Percentiles rank a stretch among this genome's conserved stretches.
Evolutionary conservation across 2,329 filamentous ascomycete genomes (phyloP).

Genomic region (Penicillium nordicum): DNA sequence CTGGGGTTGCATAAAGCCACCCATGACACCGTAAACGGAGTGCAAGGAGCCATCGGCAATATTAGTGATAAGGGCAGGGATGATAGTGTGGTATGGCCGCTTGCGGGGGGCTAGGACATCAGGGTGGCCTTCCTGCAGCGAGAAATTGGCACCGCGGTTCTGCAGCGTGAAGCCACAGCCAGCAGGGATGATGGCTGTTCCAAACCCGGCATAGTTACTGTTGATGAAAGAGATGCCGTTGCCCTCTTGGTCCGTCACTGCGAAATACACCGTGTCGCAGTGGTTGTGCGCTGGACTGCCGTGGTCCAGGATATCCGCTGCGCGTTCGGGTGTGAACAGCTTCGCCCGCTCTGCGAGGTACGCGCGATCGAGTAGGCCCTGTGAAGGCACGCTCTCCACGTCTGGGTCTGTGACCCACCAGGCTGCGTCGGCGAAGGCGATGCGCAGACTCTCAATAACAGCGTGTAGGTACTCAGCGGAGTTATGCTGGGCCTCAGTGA

Average conservation of each 20-base stretch:
- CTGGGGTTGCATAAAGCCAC: constrained; percentile 97
- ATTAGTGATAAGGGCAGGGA: constrained; percentile 86
- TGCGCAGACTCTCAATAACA: constrained; percentile 79
- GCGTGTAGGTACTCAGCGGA: constrained; percentile 76
- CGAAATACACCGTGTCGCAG: constrained; percentile 94
- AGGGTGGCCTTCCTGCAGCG: constrained; percentile 65
- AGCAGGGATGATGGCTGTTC: constrained; percentile 77
- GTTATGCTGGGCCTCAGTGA: constrained; percentile 70
- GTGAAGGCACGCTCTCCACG: constrained; percentile 59
- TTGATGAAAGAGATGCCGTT: constrained; percentile 98
- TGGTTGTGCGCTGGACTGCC: constrained; percentile 81
- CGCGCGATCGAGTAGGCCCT: constrained; percentile 64
- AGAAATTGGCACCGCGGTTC: constrained; percentile 87
- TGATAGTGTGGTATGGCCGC: constrained; percentile 95
- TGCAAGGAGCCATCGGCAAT: constrained; percentile 69
- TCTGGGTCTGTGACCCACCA: constrained; percentile 91
- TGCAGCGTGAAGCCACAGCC: constrained; percentile 92
- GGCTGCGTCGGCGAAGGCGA: constrained; percentile 82
- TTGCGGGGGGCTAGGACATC: constrained; percentile 79
- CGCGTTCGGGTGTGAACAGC: constrained; percentile 57
- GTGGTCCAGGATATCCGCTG: constrained; percentile 56
- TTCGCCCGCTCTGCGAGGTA: constrained; percentile 71
- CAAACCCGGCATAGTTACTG: constrained; percentile 84
- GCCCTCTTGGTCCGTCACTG: constrained; percentile 72
- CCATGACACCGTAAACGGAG: constrained; percentile 93